Base-by-base conservation (phyloP, 2,329 filamentous ascomycete species). In the Blastomyces gilchristii region DNA sequence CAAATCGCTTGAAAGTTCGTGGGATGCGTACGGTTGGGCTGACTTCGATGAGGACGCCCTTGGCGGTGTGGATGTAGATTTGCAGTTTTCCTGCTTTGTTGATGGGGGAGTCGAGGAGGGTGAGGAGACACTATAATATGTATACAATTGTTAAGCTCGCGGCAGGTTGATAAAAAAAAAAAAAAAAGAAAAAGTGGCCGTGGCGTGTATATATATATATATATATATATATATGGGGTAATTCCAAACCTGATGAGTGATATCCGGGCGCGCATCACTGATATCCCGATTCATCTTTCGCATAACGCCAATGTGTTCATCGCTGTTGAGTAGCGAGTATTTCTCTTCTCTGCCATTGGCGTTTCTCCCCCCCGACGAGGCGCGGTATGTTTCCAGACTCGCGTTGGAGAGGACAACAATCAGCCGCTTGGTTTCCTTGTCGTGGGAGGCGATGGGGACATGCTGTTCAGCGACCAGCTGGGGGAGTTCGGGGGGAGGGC, bases 211-310 rank as follows among this genome's bases (percentile, higher is more conserved):
- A 22, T 22, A 22, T 22, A 22, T 41, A 8, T 41, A 14, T 14
- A 41, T 11, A 9, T 11, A 22, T 4, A 9, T 9, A 6, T 3
- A 65, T 62, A 62, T 62, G 59, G 64, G 67, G 65, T 65, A 56
- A 62, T 68, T 65, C 76, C 84, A 72, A 81, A 97, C 93, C 90
- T 97, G 94, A 76, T 99, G 94, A 56, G 94, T 96, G 72, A 99
- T 99, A 77, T 99, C 94, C 54, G 94, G 94, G 69, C 94, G 87
- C 65, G 94, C 94, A 78, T 99, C 94, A 75, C 92, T 97, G 68
- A 99, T 97, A 75, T 99, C 94, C 70, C 94, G 85, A 75, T 96
- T 96, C 93, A 97, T 97, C 82, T 97, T 99, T 72, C 94, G 88
- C 91, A 99, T 96, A 68, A 97, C 89, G 66, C 94, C 94, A 69